Conservation (phyloP, 2,329 filamentous ascomycete species). For the Ascochyta rabiei region DNA sequence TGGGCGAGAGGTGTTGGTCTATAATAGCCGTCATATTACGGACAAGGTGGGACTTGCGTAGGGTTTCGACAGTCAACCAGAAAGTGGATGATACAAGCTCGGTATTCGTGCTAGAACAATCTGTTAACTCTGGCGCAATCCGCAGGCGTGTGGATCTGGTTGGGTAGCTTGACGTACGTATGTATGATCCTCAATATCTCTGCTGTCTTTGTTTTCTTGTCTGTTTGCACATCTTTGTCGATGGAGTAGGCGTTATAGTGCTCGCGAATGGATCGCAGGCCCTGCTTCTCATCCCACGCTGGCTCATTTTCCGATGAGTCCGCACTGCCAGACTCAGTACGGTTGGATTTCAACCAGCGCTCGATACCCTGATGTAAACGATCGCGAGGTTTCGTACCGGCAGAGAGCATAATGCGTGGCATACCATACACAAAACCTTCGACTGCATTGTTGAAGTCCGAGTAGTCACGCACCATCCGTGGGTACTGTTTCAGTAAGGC, state of each 20-base stretch:
- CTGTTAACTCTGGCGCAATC: constrained; percentile 1
- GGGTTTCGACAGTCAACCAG: constrained; percentile 34
- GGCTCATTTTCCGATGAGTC: constrained; percentile 18
- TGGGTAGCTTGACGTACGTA: constrained; percentile 20
- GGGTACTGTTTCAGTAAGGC: constrained; percentile 35
- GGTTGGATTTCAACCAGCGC: constrained; percentile 29
- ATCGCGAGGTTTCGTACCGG: constrained; percentile 24
- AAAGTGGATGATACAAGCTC: constrained; percentile 26
- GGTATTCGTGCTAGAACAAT: constrained; percentile 21
- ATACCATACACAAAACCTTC: constrained; percentile 27
- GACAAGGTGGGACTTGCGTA: constrained; percentile 26
- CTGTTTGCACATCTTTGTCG: constrained; percentile 14
- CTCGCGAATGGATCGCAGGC: constrained; percentile 31
- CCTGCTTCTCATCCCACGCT: constrained; percentile 27
- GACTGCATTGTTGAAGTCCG: constrained; percentile 30
- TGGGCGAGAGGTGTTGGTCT: constrained; percentile 13
- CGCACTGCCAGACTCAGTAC: constrained; percentile 24
- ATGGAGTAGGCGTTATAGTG: constrained; percentile 15
- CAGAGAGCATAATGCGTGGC: constrained; percentile 24
- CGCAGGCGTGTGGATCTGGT: neutral
- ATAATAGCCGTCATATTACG: constrained; percentile 23
- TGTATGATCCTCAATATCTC: constrained; percentile 35
- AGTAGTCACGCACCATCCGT: constrained; percentile 32
- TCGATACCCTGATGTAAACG: constrained; percentile 27
- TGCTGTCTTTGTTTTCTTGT: constrained; percentile 21